A percentile compares a stretch with the other conserved stretches of the same genome.
Conservation (phyloP, 1,139 yeast species). For the Debaryomyces sp. region DNA sequence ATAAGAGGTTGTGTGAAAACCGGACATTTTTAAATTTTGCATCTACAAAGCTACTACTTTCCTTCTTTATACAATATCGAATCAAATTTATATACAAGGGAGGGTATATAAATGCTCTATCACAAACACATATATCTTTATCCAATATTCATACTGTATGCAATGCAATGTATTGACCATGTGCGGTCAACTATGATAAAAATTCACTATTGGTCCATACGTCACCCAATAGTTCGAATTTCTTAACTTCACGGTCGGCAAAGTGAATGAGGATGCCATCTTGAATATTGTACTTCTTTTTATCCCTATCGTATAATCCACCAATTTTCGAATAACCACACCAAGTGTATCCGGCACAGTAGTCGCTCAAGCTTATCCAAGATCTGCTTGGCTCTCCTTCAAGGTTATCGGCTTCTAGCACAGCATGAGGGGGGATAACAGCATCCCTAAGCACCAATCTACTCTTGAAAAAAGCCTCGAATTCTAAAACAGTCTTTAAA, state of each 20-base stretch:
- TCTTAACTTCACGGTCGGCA: conserved; percentile 21
- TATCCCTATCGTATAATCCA: conserved; percentile 16
- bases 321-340: conserved; percentile 43
- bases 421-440: conserved; percentile 32
- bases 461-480: conserved; percentile 28
- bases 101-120: background rate
- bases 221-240: conserved; percentile 26
- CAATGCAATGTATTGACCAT: background rate
- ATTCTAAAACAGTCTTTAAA: conserved; percentile 23
- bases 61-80: background rate
- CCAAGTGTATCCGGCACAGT: conserved; percentile 42
- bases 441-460: conserved; percentile 29
- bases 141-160: background rate
- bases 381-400: conserved; percentile 34
- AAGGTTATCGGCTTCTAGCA: conserved; percentile 17
- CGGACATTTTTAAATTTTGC: background rate
- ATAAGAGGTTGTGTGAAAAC: background rate
- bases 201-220: conserved; percentile 27
- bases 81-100: background rate
- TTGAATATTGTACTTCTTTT: conserved; percentile 11
- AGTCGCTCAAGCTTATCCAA: conserved; percentile 32
- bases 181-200: background rate
- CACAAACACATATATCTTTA: background rate
- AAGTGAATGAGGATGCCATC: conserved; percentile 26
- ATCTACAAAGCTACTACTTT: background rate